These are phyloP conservation scores for Citrullus mucosospermus DNA, from an alignment of 306 rosid genomes.

Conservation along the genomic window DNA sequence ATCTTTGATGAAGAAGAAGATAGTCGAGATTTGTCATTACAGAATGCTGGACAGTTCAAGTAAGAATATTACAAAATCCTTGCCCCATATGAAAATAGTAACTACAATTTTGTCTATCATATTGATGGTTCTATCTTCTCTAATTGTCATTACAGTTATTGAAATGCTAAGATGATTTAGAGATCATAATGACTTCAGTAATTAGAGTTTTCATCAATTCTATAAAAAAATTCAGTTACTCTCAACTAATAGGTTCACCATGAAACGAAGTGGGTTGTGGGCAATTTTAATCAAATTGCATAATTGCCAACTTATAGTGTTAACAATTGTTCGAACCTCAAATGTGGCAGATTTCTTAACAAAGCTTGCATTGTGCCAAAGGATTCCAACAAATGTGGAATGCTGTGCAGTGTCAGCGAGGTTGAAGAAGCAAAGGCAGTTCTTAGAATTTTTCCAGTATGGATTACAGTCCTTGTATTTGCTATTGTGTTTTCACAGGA, in stretches of 20 bases:
- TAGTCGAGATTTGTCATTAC: slow-evolving; percentile 13
- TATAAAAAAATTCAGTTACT: not conserved
- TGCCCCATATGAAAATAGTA: not conserved
- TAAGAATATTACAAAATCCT: slow-evolving; percentile 1
- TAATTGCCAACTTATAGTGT: not conserved
- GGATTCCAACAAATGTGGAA: slow-evolving; percentile 5
- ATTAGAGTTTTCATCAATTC: not conserved
- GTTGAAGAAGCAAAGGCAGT: slow-evolving; percentile 42
- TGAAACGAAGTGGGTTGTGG: not conserved
- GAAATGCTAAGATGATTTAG: not conserved
- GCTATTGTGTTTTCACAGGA: slow-evolving; percentile 25
- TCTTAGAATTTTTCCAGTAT: slow-evolving; percentile 28
- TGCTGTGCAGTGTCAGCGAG: slow-evolving; percentile 10
- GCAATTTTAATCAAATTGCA: not conserved
- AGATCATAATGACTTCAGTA: not conserved
- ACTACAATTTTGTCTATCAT: not conserved
- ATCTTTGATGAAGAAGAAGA: slow-evolving; percentile 14
- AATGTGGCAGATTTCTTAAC: slow-evolving; percentile 27
- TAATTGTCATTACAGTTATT: not conserved
- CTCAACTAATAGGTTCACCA: not conserved
- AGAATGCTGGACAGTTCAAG: slow-evolving; percentile 27
- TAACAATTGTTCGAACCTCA: not conserved
- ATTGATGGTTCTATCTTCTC: slow-evolving; percentile 12
- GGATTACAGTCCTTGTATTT: slow-evolving; percentile 25
- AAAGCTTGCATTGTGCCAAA: slow-evolving; percentile 22